Percentiles rank a stretch among this genome's conserved stretches.
These are phyloP conservation scores for Pachysandra terminalis DNA, from an alignment of 164 flowering plant species.

Conservation along the genomic window DNA sequence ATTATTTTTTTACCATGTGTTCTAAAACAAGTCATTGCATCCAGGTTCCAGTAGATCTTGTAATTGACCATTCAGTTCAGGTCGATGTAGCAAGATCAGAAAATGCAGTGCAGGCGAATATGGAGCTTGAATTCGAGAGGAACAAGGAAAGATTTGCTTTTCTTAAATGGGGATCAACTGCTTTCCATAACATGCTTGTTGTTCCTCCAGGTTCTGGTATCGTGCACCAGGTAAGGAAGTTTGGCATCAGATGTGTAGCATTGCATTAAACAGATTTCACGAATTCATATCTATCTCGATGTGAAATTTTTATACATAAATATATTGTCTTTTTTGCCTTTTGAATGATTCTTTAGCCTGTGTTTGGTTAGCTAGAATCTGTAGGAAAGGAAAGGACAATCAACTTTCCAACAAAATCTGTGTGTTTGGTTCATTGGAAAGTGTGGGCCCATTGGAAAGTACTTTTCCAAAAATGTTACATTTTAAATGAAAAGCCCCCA, in stretches of 20 bases:
- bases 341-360: no score
- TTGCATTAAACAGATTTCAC: no score
- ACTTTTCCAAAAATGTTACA: no score
- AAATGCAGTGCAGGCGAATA: constrained; percentile 78
- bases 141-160: constrained; percentile 84
- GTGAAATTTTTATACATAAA: neutral
- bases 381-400: no score
- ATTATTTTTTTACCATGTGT: neutral
- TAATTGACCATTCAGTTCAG: constrained; percentile 87
- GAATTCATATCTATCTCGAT: no score
- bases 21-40: neutral
- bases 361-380: no score
- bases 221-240: constrained; percentile 70
- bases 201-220: constrained; percentile 95
- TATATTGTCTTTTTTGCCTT: neutral
- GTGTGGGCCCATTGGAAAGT: no score
- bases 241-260: no score
- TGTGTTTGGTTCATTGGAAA: no score
- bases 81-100: constrained; percentile 78
- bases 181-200: constrained; percentile 81
- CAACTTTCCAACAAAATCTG: no score
- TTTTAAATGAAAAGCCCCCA: no score
- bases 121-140: constrained; percentile 72
- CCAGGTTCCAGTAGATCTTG: constrained; percentile 94
- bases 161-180: constrained; percentile 87